Percentiles rank a stretch among this genome's conserved stretches.
These are phyloP conservation scores for Neurospora sp. DNA, from an alignment of 2,329 filamentous ascomycete genomes.

Conservation along the genomic window DNA sequence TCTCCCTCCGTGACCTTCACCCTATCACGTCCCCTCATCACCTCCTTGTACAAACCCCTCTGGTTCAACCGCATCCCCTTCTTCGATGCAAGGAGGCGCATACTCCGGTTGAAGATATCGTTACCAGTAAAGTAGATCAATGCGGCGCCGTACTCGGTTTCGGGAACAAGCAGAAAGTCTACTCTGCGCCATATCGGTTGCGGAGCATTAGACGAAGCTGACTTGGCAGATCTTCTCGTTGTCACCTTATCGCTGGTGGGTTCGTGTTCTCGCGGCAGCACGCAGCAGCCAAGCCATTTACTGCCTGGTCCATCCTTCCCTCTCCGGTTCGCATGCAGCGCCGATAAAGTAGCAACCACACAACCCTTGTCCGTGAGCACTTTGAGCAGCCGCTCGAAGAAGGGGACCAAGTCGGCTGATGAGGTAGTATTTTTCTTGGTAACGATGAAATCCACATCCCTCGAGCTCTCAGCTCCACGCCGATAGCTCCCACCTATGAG, in stretches of 20 bases:
- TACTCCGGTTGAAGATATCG: slow-evolving; percentile 85
- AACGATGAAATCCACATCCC: slow-evolving; percentile 80
- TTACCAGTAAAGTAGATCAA: slow-evolving; percentile 95
- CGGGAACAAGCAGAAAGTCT: slow-evolving; percentile 76
- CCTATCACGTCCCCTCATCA: slow-evolving; percentile 48
- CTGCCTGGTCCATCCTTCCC: slow-evolving; percentile 44
- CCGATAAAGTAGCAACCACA: slow-evolving; percentile 60
- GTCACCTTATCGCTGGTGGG: slow-evolving; percentile 19
- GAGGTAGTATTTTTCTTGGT: slow-evolving; percentile 53
- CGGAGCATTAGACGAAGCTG: not conserved
- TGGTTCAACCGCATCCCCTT: slow-evolving; percentile 84
- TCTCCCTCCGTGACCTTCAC: slow-evolving; percentile 57
- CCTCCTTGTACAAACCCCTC: slow-evolving; percentile 63
- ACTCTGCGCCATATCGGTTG: slow-evolving; percentile 63
- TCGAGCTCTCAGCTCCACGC: slow-evolving; percentile 61
- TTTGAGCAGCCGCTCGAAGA: slow-evolving; percentile 55
- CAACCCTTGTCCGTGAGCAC: slow-evolving; percentile 53
- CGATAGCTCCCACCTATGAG: slow-evolving; percentile 80
- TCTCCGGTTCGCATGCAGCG: slow-evolving; percentile 25
- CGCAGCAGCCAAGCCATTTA: slow-evolving; percentile 85
- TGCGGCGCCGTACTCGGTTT: slow-evolving; percentile 70
- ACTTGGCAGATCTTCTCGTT: not conserved
- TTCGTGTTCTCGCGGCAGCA: slow-evolving; percentile 41
- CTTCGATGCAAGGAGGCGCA: slow-evolving; percentile 64
- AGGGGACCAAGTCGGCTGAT: slow-evolving; percentile 46